phyloP scores from a whole-genome alignment of 805 yeast species.

The Pichia manshurica region DNA sequence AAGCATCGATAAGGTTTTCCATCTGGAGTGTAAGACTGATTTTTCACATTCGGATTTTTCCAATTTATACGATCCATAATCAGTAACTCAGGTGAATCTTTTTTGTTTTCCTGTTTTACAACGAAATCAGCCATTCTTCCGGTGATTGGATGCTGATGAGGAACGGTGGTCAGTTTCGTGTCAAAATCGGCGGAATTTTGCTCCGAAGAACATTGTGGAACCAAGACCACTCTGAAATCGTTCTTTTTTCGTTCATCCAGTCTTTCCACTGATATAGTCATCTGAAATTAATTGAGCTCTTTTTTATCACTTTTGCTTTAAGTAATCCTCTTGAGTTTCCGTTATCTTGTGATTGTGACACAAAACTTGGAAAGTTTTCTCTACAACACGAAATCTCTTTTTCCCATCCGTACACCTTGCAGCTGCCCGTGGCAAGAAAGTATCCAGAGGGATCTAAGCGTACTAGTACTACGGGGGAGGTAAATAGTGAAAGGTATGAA shows the following conservation, averaged over 20 bases:
- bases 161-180: background rate
- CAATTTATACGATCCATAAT: constrained; percentile 6
- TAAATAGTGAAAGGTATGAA: no score
- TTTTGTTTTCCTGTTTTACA: background rate
- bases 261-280: background rate
- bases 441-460: no score
- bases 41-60: constrained; percentile 6
- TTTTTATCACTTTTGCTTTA: no score
- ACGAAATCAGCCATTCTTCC: background rate
- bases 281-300: no score
- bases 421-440: no score
- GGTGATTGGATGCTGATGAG: constrained; percentile 1
- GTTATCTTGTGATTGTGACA: no score
- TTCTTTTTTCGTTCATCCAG: background rate
- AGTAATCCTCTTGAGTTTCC: no score
- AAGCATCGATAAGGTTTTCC: constrained; percentile 9
- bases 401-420: no score
- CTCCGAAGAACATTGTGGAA: background rate
- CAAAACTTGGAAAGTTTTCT: no score
- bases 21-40: constrained; percentile 2
- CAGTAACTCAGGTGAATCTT: background rate
- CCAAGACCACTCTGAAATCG: background rate
- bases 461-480: no score
- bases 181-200: background rate
- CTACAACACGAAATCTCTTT: no score